Percentiles rank a stretch among this genome's conserved stretches.
These are phyloP conservation scores for Cladophialophora immunda DNA, from an alignment of 2,329 filamentous ascomycete genomes.

Conservation along the genomic window DNA sequence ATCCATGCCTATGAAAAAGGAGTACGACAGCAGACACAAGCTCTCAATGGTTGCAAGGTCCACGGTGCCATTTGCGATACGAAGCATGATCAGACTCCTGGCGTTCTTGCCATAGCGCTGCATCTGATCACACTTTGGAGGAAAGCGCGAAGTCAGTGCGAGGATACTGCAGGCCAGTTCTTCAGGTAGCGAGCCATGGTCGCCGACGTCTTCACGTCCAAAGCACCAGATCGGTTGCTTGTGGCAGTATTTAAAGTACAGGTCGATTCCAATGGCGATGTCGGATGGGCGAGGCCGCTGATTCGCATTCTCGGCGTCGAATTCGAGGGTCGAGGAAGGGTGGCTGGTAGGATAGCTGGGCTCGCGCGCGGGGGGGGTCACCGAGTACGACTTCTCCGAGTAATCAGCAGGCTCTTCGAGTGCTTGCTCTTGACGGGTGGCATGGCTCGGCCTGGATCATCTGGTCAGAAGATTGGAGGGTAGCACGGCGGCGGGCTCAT, in stretches of 20 bases:
- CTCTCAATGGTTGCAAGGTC: slow-evolving; percentile 40
- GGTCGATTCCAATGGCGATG: slow-evolving; percentile 15
- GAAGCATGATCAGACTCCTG: slow-evolving; percentile 38
- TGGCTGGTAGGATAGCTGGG: slow-evolving; percentile 1
- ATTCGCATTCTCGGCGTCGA: slow-evolving; percentile 9
- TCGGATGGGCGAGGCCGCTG: slow-evolving; percentile 12
- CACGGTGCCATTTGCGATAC: slow-evolving; percentile 37
- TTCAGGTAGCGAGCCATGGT: slow-evolving; percentile 43
- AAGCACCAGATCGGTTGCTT: slow-evolving; percentile 51
- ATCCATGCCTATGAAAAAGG: slow-evolving; percentile 36
- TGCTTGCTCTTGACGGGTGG: slow-evolving; percentile 14
- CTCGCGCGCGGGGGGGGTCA: slow-evolving; percentile 9
- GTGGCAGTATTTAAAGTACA: slow-evolving; percentile 50
- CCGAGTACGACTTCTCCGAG: slow-evolving; percentile 15
- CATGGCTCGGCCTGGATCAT: slow-evolving; percentile 8
- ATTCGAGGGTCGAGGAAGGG: not conserved
- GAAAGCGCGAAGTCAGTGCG: slow-evolving; percentile 43
- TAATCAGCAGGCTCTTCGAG: slow-evolving; percentile 3
- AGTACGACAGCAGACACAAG: slow-evolving; percentile 40
- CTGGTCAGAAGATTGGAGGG: not conserved
- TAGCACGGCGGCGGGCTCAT: not conserved
- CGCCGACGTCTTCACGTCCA: slow-evolving; percentile 46
- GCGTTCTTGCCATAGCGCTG: slow-evolving; percentile 34
- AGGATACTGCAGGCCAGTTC: slow-evolving; percentile 48
- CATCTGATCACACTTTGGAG: slow-evolving; percentile 25